Percentiles rank a stretch among this genome's conserved stretches.
Evolutionary conservation across 257 asterid species (phyloP).

Genomic region (Knoxia roxburghii): DNA sequence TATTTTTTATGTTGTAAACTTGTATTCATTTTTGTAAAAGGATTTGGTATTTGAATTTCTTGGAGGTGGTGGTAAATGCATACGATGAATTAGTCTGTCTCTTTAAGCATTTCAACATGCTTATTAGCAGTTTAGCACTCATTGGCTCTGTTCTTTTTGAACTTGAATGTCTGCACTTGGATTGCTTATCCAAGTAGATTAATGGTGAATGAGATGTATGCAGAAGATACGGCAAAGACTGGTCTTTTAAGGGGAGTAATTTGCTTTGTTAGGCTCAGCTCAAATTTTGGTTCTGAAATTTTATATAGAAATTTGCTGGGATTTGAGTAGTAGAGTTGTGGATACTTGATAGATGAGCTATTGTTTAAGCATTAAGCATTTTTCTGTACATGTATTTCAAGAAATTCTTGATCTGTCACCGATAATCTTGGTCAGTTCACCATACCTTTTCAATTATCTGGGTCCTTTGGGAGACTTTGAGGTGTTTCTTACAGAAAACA

Average conservation of each 20-base stretch:
- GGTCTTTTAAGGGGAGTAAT: neutral
- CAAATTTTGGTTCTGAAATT: neutral
- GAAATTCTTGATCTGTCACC: neutral
- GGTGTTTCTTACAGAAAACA: no score
- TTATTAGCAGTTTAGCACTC: neutral
- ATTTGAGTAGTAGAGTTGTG: neutral
- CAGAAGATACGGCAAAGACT: no score
- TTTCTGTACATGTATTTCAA: neutral
- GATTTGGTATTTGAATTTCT: no score
- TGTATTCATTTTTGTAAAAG: no score
- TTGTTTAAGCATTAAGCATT: neutral
- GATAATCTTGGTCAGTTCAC: neutral
- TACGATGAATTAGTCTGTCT: no score
- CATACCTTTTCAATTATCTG: no score
- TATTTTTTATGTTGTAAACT: neutral
- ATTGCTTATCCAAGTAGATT: neutral
- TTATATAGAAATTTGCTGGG: neutral
- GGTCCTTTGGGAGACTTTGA: neutral
- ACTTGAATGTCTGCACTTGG: neutral
- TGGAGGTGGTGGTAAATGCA: no score
- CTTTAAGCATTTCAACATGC: neutral
- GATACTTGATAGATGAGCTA: neutral
- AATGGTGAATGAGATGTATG: neutral
- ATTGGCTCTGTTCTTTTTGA: neutral
- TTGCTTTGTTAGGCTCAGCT: neutral